phyloP scores from a whole-genome alignment of 345 rosid genomes.

The Corchorus capsularis region DNA sequence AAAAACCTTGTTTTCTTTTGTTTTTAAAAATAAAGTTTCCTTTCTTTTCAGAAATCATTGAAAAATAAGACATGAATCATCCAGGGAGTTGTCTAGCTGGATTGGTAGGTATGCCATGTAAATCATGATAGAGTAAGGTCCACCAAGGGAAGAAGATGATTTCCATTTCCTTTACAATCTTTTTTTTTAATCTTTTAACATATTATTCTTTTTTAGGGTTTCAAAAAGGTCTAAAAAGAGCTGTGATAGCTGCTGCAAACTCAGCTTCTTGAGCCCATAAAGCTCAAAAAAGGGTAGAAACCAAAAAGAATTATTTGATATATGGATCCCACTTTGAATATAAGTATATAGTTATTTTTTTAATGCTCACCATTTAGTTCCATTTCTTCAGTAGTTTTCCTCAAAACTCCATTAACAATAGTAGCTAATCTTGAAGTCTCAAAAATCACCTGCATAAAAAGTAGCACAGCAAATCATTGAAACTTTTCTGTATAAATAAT shows the following conservation, averaged over 20 bases:
- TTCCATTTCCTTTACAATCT: slow-evolving; percentile 27
- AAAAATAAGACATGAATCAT: slow-evolving; percentile 38
- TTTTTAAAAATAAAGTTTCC: slow-evolving; percentile 11
- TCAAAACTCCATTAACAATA: slow-evolving; percentile 76
- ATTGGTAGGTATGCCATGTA: slow-evolving; percentile 60
- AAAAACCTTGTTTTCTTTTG: neutral
- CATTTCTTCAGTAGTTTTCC: slow-evolving; percentile 77
- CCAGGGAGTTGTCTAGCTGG: slow-evolving; percentile 57
- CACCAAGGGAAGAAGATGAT: slow-evolving; percentile 41
- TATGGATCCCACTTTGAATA: slow-evolving; percentile 22
- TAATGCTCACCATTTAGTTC: slow-evolving; percentile 65
- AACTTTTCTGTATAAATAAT: neutral
- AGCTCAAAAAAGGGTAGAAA: slow-evolving; percentile 13
- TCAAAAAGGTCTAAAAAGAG: neutral
- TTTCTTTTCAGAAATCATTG: slow-evolving; percentile 40
- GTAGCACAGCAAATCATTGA: slow-evolving; percentile 16
- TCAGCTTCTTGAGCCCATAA: slow-evolving; percentile 39
- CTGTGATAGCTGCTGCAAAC: slow-evolving; percentile 18
- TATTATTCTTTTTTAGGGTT: neutral
- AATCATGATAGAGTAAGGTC: slow-evolving; percentile 58
- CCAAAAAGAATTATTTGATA: neutral
- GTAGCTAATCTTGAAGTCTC: slow-evolving; percentile 86
- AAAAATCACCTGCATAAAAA: slow-evolving; percentile 58
- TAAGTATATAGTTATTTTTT: neutral
- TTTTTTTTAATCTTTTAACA: neutral